Evolutionary conservation across 129 eudicot genomes (phyloP), one percentile per base, ranked within the genome.

Genomic region (Lactuca saligna): DNA sequence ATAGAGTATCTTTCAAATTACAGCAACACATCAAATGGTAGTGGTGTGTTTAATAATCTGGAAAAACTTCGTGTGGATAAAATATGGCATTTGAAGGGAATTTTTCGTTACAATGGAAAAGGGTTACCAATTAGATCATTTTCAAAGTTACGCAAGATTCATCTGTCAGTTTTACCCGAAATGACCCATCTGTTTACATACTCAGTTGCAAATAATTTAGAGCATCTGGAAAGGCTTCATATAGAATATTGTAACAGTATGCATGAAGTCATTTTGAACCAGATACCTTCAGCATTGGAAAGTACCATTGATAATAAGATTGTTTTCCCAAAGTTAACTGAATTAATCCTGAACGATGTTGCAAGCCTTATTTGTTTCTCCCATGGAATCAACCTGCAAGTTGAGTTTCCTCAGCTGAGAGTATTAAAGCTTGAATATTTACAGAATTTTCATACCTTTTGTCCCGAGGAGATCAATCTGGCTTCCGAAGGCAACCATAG

Each of bases 81-180:
- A 57, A 63, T 78, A 61, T 56, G 82, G 72, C 77, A 48, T 64
- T 65, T 78, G 65, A 78, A 57, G 55, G 77, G 77, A 57, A 78
- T 78, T 44, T 50, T 70, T 35, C 72, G 71, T 8, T 65, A 76
- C 54, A 58, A 64, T 17, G 17, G 55, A 46, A 54, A 70, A 29
- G 77, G 72, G 56, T 68, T 78, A 70, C 77, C 82, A 4, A 5
- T 31, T 64, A 39, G 53, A 64, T 78, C 82, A 25, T 78, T 78
- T 64, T 70, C 77, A 49, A 41, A 48, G 46, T 49, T 78, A 64
- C 82, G 73, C 34, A 56, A 71, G 73, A 78, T 78, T 61, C 68
- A 49, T 71, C 57, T 78, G 39, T 71, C 82, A 15, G 50, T 70
- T 46, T 33, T 78, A 64, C 82, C 82, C 12, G 77, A 64, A 71